These are phyloP conservation scores for Excoecaria agallocha DNA, from an alignment of 345 rosid genomes.

Conservation along the genomic window DNA sequence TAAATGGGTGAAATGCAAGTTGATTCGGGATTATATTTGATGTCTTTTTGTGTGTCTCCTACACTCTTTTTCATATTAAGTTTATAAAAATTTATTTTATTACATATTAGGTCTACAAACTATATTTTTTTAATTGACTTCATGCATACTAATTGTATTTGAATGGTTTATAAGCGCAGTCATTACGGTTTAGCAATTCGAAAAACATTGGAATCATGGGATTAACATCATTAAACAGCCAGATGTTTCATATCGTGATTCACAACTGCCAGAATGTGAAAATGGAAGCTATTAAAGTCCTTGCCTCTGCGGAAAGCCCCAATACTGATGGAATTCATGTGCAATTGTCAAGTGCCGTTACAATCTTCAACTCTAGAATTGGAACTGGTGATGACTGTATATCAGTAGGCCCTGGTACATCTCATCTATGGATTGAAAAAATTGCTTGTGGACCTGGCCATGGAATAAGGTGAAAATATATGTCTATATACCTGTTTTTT, in stretches of 20 bases:
- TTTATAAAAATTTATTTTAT: too few species aligned
- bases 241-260: constrained; percentile 10
- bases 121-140: too few species aligned
- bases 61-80: too few species aligned
- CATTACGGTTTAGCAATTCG: neutral
- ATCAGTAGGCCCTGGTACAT: constrained; percentile 73
- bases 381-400: constrained; percentile 84
- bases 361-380: constrained; percentile 53
- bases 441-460: constrained; percentile 85
- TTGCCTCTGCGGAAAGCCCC: constrained; percentile 40
- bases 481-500: too few species aligned
- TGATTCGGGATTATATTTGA: too few species aligned
- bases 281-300: neutral
- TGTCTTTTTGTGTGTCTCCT: too few species aligned
- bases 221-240: constrained; percentile 18
- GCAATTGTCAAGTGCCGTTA: constrained; percentile 45
- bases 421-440: constrained; percentile 45
- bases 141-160: too few species aligned
- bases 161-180: constrained; percentile 1
- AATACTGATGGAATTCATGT: constrained; percentile 91
- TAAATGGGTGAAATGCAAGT: too few species aligned
- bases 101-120: too few species aligned
- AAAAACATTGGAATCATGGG: constrained; percentile 2
- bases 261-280: constrained; percentile 12
- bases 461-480: constrained; percentile 41